Percentiles rank a stretch among this genome's conserved stretches.
phyloP scores from a whole-genome alignment of 1,139 yeast genomes.

The Suhomyces chickasaworum region DNA sequence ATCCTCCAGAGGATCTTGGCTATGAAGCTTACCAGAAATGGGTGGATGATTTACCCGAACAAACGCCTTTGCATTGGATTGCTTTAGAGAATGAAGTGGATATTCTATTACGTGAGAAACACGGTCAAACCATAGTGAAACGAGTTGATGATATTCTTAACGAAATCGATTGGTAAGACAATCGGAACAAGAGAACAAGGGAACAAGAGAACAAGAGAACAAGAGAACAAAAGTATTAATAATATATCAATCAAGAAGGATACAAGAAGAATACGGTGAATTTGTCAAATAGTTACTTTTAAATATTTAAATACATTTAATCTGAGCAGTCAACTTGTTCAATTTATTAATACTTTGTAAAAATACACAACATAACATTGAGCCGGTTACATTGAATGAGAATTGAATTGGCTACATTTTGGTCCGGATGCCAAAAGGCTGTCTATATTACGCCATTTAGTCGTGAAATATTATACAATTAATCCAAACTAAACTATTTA shows the following conservation, averaged over 20 bases:
- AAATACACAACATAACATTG: too few species aligned
- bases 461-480: constrained; percentile 16
- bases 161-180: background rate
- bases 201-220: too few species aligned
- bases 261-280: too few species aligned
- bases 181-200: too few species aligned
- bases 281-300: too few species aligned
- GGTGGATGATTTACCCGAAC: constrained; percentile 58
- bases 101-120: constrained; percentile 20
- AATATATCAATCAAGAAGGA: background rate
- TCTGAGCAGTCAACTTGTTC: too few species aligned
- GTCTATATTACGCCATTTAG: constrained; percentile 4
- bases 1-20: constrained; percentile 51
- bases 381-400: too few species aligned
- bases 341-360: too few species aligned
- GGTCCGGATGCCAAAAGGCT: constrained; percentile 2
- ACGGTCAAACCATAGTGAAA: constrained; percentile 23
- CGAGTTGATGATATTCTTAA: constrained; percentile 2
- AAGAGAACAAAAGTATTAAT: too few species aligned
- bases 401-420: background rate
- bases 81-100: constrained; percentile 54
- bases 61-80: constrained; percentile 65
- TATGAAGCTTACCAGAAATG: constrained; percentile 45
- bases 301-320: too few species aligned
- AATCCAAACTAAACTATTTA: constrained; percentile 30